Percentiles rank a stretch among this genome's conserved stretches.
These are phyloP conservation scores for Stachybotrys elegans DNA, from an alignment of 2,329 filamentous ascomycete genomes.

Conservation along the genomic window DNA sequence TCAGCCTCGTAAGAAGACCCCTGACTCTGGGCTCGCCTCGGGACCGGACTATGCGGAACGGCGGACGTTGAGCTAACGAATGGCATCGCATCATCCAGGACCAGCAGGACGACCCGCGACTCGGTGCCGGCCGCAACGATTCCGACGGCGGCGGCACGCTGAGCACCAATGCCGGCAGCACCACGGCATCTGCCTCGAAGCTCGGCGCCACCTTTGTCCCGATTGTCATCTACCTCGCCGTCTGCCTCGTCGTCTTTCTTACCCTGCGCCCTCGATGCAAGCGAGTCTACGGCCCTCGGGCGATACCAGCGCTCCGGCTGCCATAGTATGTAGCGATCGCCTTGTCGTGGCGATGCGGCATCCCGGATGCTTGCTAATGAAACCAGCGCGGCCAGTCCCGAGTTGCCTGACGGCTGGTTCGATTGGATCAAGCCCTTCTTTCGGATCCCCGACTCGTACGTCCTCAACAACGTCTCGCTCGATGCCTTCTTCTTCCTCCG, in stretches of 20 bases:
- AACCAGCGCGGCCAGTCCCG: constrained; percentile 50
- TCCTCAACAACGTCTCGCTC: constrained; percentile 85
- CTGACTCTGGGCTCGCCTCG: too few relatives aligned
- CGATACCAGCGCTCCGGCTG: constrained; percentile 42
- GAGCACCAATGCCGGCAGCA: constrained; percentile 24
- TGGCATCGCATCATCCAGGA: constrained; percentile 10
- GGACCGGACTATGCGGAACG: too few relatives aligned
- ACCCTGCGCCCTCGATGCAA: constrained; percentile 39
- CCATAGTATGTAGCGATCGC: constrained; percentile 25
- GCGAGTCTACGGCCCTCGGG: constrained; percentile 52
- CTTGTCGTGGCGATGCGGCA: background rate
- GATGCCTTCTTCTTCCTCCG: constrained; percentile 90
- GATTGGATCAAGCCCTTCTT: constrained; percentile 67
- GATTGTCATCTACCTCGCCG: constrained; percentile 41
- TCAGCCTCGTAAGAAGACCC: too few relatives aligned
- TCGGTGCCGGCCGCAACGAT: constrained; percentile 28
- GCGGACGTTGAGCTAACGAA: too few relatives aligned
- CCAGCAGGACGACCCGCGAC: constrained; percentile 23
- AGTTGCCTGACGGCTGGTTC: constrained; percentile 55
- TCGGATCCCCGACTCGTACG: constrained; percentile 67
- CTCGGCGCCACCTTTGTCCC: constrained; percentile 49
- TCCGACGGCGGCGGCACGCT: constrained; percentile 27
- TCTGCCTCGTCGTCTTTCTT: constrained; percentile 48
- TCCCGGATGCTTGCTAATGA: background rate
- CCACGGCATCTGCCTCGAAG: constrained; percentile 29